These are phyloP conservation scores for Trichosporon sp. DNA, from an alignment of 1,284 basidiomycete species.

Conservation along the genomic window DNA sequence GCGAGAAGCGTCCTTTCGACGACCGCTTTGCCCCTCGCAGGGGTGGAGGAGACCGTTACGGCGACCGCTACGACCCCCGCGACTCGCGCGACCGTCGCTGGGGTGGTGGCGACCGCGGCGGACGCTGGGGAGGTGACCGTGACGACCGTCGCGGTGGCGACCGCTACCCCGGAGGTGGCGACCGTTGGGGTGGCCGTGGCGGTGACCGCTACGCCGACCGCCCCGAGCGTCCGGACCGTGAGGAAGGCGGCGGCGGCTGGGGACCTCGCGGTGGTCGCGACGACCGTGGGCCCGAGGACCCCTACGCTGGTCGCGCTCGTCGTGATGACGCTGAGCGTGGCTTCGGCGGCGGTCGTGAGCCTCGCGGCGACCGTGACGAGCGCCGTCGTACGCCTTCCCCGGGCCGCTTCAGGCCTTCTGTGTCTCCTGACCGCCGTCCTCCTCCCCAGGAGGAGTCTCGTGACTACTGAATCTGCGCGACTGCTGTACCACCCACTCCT, in stretches of 20 bases:
- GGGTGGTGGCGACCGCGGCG: constrained; percentile 41
- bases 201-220: constrained; percentile 22
- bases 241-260: not conserved
- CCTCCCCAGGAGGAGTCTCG: constrained; percentile 10
- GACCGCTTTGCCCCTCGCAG: constrained; percentile 34
- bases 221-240: constrained; percentile 22
- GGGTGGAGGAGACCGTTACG: constrained; percentile 28
- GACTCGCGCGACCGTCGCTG: constrained; percentile 22
- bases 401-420: constrained; percentile 26
- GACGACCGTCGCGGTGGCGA: constrained; percentile 33
- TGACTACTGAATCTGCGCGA: not conserved
- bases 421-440: constrained; percentile 36
- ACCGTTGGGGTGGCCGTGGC: constrained; percentile 27
- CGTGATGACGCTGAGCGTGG: constrained; percentile 26
- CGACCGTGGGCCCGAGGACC: constrained; percentile 30
- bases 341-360: not conserved
- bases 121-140: constrained; percentile 6
- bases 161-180: constrained; percentile 23
- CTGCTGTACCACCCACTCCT: not conserved
- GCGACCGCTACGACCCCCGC: constrained; percentile 20
- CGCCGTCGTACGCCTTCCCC: constrained; percentile 20
- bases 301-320: constrained; percentile 32
- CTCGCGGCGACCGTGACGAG: constrained; percentile 5
- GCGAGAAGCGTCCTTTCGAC: constrained; percentile 63
- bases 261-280: constrained; percentile 5